Conservation (phyloP, 192 early-diverging fungal genomes). For the Coemansia sp. region DNA sequence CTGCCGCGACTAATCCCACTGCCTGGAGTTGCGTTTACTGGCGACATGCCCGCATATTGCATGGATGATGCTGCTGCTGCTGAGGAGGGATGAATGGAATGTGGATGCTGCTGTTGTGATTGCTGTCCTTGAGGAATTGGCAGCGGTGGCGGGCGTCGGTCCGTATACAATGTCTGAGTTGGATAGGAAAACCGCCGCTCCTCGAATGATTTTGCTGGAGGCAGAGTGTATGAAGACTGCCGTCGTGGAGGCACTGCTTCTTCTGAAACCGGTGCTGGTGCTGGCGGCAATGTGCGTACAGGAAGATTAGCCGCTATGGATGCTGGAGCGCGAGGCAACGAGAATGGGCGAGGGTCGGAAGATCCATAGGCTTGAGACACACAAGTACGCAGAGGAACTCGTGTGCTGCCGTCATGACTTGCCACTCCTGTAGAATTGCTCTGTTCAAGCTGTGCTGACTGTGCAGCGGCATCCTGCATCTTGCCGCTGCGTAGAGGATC, state of each 20-base stretch:
- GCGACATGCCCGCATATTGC: conserved; percentile 3
- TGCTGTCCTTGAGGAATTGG: conserved; percentile 17
- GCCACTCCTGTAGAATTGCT: neutral
- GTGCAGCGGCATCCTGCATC: conserved; percentile 3
- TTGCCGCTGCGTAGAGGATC: conserved; percentile 10
- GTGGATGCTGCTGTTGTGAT: conserved; percentile 9
- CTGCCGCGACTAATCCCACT: conserved; percentile 12
- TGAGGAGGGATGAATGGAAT: neutral
- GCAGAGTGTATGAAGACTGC: conserved; percentile 51
- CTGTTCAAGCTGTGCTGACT: neutral
- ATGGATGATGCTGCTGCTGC: conserved; percentile 12
- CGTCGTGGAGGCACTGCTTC: conserved; percentile 41
- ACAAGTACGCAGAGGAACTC: neutral
- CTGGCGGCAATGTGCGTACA: conserved; percentile 1
- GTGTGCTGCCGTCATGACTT: conserved; percentile 3
- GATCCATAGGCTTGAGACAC: neutral
- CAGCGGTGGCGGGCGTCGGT: conserved; percentile 27
- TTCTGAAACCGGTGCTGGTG: conserved; percentile 4
- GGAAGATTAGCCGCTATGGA: conserved; percentile 41
- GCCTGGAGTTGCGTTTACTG: conserved; percentile 10
- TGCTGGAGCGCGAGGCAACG: conserved; percentile 43
- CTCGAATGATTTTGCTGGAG: conserved; percentile 48
- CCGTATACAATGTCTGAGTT: conserved; percentile 31
- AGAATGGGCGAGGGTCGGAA: conserved; percentile 34
- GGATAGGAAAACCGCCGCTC: conserved; percentile 52